Base-by-base conservation (phyloP, 2,329 filamentous ascomycete genomes). In the Rhinocladiella mackenziei region DNA sequence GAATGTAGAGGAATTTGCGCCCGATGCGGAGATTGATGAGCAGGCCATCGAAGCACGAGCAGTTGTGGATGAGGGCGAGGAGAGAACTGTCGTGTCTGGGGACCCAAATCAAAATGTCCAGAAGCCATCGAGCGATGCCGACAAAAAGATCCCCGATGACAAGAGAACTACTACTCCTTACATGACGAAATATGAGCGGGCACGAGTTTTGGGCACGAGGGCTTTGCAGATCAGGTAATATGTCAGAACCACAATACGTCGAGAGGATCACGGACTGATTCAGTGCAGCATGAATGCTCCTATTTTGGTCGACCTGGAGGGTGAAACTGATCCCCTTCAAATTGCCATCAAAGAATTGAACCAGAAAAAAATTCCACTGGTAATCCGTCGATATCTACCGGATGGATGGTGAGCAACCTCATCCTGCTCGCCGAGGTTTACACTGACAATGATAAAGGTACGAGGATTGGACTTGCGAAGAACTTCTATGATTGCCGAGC, bases 151-250 rank as follows among this genome's bases (percentile, higher is more conserved):
- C 37, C 78, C 89, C 44, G 86, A 87, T 56, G 86, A 89, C 56
- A 80, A 94, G 69, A 81, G 92, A 59, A 85, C 80, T 17, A 98
- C 92, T 6, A 98, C 92, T 19, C 92, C 91, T 2, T 98, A 96
- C 71, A 94, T 98, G 91, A 98, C 92, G 56, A 98, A 98, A 73
- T 98, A 98, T 70, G 92, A 98, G 75, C 80, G 83, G 58, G 92
- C 92, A 53, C 82, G 92, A 62, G 91, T 98, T 48, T 71, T 98
- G 54, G 92, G 92, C 35, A 97, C 92, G 29, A 78, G 92, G 56
- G 92, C 92, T 29, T 69, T 97, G 63, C 92, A 98, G 69, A 97
- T 98, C 63, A 96, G 88, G 88, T 94, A 45, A 34, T 11, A 9
- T 3, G 4, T 25, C 14, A 4, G 4, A 13, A 19, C 6, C 4